Conservation (phyloP, 106 monocot genomes). For the Acorus calamus region DNA sequence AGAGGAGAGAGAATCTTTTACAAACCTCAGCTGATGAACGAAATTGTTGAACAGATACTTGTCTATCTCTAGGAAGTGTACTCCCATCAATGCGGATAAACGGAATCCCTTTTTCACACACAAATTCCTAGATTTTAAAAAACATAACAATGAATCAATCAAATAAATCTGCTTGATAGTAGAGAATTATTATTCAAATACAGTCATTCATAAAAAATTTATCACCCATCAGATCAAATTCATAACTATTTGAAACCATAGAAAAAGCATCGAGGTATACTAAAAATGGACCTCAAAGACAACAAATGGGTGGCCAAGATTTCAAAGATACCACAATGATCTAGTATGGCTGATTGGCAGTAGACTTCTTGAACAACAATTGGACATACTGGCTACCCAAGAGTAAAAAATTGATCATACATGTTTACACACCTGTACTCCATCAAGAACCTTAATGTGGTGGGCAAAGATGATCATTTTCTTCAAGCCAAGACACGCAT, state of each 20-base stretch:
- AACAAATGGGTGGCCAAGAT: no score
- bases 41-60: conserved; percentile 73
- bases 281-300: no score
- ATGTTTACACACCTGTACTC: conserved; percentile 60
- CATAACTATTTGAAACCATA: not conserved
- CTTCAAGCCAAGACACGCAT: conserved; percentile 26
- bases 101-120: conserved; percentile 63
- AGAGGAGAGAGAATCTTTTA: not conserved
- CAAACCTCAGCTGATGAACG: conserved; percentile 51
- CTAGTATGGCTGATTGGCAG: no score
- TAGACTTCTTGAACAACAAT: no score
- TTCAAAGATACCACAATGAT: no score
- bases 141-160: not conserved
- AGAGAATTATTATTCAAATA: no score
- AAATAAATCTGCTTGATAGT: no score
- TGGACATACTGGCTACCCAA: no score
- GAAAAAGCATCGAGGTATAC: not conserved
- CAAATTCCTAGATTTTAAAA: conserved; percentile 37
- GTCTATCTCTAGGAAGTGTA: conserved; percentile 69
- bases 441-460: conserved; percentile 95
- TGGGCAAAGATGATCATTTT: conserved; percentile 97
- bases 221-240: no score
- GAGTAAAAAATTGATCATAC: not conserved
- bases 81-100: conserved; percentile 97
- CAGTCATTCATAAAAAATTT: no score